Conservation (phyloP, 495 filamentous ascomycete species). For the Echria macrotheca region DNA sequence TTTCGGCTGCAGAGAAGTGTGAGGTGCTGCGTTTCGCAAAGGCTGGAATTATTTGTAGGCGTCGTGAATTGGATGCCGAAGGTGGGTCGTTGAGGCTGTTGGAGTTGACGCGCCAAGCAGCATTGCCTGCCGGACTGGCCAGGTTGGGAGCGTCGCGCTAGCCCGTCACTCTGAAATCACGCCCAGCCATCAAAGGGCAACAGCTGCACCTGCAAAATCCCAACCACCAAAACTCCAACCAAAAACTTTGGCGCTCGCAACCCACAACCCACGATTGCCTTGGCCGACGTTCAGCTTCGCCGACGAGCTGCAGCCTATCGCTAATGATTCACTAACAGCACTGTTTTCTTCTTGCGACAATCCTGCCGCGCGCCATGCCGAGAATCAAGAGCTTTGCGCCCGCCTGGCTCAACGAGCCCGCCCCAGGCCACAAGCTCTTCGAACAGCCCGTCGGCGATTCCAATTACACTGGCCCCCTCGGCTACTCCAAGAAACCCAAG, state of each 20-base stretch:
- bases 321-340: too few relatives aligned
- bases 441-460: constrained; percentile 29
- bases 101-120: neutral
- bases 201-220: constrained; percentile 3
- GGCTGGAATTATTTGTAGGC: too few relatives aligned
- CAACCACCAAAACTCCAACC: constrained; percentile 7
- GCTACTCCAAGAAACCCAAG: constrained; percentile 34
- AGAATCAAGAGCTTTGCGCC: constrained; percentile 77
- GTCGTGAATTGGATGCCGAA: too few relatives aligned
- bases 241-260: neutral
- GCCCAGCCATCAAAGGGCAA: neutral
- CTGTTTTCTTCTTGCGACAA: too few relatives aligned
- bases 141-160: constrained; percentile 1
- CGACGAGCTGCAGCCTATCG: too few relatives aligned
- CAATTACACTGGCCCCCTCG: constrained; percentile 18
- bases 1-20: too few relatives aligned
- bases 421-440: constrained; percentile 70
- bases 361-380: too few relatives aligned
- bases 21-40: neutral
- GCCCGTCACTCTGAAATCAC: constrained; percentile 2
- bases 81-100: neutral
- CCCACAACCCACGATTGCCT: neutral
- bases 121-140: neutral
- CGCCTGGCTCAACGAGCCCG: constrained; percentile 70
- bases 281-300: too few relatives aligned